Evolutionary conservation across 2,329 filamentous ascomycete genomes (phyloP).

Genomic region (Paecilomyces formosus): DNA sequence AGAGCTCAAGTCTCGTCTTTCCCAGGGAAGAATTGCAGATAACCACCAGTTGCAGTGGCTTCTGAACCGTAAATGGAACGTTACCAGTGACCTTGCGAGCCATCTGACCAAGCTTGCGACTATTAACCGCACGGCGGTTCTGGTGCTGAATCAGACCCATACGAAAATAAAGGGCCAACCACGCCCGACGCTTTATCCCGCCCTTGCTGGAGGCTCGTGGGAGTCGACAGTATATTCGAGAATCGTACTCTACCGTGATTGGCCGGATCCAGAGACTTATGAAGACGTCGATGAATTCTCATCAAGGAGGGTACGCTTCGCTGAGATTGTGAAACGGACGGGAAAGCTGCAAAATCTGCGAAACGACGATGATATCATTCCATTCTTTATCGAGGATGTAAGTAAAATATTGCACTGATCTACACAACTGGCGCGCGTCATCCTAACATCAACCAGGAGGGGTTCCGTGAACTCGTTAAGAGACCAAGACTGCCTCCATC

Average conservation of each 20-base stretch:
- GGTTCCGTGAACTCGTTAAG: constrained; percentile 8
- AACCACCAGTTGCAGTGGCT: constrained; percentile 34
- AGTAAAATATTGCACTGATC: no score
- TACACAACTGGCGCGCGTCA: background rate
- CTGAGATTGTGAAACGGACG: constrained; percentile 58
- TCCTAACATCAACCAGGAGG: constrained; percentile 6
- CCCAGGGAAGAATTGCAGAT: constrained; percentile 24
- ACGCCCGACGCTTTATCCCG: constrained; percentile 62
- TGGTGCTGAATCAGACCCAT: constrained; percentile 71
- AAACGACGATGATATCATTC: constrained; percentile 23
- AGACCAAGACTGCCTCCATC: constrained; percentile 1
- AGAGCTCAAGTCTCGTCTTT: constrained; percentile 22
- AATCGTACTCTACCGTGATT: constrained; percentile 73
- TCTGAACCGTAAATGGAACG: constrained; percentile 40
- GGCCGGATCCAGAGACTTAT: constrained; percentile 41
- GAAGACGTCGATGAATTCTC: constrained; percentile 18
- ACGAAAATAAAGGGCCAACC: constrained; percentile 67
- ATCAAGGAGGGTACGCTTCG: constrained; percentile 48
- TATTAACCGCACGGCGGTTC: constrained; percentile 62
- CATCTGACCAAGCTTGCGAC: constrained; percentile 64
- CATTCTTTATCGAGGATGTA: constrained; percentile 34
- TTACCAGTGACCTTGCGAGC: constrained; percentile 59
- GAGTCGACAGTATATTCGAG: constrained; percentile 68
- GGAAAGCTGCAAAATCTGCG: constrained; percentile 38
- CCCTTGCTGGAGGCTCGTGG: constrained; percentile 71